phyloP scores from a whole-genome alignment of 352 stramenopile species.

The Pythium aquatile region DNA sequence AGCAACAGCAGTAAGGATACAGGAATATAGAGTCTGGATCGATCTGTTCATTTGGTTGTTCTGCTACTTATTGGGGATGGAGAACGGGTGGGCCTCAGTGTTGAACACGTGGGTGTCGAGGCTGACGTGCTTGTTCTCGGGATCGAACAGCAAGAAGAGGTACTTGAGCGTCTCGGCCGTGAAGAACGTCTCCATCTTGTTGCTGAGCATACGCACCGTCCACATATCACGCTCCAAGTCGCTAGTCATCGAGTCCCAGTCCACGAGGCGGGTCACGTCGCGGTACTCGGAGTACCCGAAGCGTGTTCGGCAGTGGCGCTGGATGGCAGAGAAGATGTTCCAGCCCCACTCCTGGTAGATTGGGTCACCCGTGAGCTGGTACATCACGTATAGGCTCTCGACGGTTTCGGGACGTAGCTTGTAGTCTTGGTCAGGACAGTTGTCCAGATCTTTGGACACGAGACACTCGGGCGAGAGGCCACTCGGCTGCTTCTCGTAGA shows the following conservation, averaged over 20 bases:
- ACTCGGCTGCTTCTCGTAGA: conserved; percentile 91
- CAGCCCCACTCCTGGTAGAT: conserved; percentile 96
- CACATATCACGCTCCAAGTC: conserved; percentile 13
- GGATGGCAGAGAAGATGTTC: conserved; percentile 93
- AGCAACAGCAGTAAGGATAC: not conserved
- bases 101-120: conserved; percentile 96
- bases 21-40: conserved; percentile 1
- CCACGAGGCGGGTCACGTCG: conserved; percentile 33
- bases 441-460: conserved; percentile 10
- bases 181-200: conserved; percentile 99
- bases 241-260: conserved; percentile 8
- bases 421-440: conserved; percentile 73
- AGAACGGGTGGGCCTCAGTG: conserved; percentile 94
- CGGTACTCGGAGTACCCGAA: conserved; percentile 84
- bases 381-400: conserved; percentile 96
- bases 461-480: conserved; percentile 93
- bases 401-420: conserved; percentile 95
- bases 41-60: not conserved
- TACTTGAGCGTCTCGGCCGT: conserved; percentile 99
- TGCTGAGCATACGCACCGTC: conserved; percentile 40
- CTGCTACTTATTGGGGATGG: conserved; percentile 18
- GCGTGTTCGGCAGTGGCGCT: conserved; percentile 89
- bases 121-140: conserved; percentile 65
- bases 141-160: conserved; percentile 92
- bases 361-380: conserved; percentile 92